Conservation (phyloP, 257 asterid genomes). For the Solanum dulcamara region DNA sequence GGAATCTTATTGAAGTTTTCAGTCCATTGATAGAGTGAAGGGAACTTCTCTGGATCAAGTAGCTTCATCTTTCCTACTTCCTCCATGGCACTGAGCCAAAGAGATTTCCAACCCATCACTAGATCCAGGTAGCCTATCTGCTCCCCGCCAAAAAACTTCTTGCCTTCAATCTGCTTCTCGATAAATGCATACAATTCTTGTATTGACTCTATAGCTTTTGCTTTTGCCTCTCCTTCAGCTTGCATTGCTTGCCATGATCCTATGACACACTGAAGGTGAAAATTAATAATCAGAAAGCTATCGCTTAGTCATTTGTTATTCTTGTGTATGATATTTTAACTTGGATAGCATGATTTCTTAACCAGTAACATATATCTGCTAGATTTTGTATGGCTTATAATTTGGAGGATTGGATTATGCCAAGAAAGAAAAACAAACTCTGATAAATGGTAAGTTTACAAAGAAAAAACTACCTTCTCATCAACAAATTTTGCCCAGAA, state of each 20-base stretch:
- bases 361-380: background rate
- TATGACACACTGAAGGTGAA: conserved; percentile 10
- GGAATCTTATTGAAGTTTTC: conserved; percentile 21
- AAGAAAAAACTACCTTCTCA: conserved; percentile 20
- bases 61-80: conserved; percentile 31
- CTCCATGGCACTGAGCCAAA: conserved; percentile 32
- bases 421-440: background rate
- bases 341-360: background rate
- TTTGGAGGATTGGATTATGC: background rate
- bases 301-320: background rate
- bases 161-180: conserved; percentile 33
- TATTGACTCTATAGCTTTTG: conserved; percentile 17
- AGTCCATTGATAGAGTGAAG: conserved; percentile 24
- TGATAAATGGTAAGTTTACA: background rate
- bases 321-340: background rate
- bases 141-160: conserved; percentile 27
- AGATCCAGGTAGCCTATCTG: conserved; percentile 36
- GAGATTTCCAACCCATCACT: conserved; percentile 28
- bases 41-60: conserved; percentile 17
- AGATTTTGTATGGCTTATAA: background rate
- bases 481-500: conserved; percentile 45
- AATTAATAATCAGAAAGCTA: background rate
- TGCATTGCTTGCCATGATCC: conserved; percentile 20
- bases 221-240: conserved; percentile 20
- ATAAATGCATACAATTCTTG: conserved; percentile 7